These are phyloP conservation scores for Clonostachys rosea DNA, from an alignment of 2,329 filamentous ascomycete genomes.

Conservation along the genomic window DNA sequence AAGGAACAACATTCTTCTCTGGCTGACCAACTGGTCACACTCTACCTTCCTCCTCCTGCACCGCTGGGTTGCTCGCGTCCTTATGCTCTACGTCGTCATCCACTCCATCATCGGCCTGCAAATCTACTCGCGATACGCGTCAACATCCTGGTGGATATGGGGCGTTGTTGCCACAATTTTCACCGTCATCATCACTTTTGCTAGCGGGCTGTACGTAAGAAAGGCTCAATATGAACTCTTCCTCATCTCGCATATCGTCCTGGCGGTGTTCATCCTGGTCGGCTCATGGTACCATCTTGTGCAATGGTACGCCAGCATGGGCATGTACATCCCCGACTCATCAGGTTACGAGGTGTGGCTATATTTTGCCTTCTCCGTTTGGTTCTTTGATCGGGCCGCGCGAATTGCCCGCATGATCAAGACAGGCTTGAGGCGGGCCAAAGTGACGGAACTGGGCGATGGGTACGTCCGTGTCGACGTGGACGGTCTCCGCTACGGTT, in stretches of 20 bases:
- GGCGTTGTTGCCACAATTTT: slow-evolving; percentile 29
- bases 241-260: slow-evolving; percentile 28
- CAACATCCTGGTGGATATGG: slow-evolving; percentile 24
- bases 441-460: slow-evolving; percentile 24
- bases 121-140: slow-evolving; percentile 20
- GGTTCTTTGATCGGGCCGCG: slow-evolving; percentile 35
- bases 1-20: slow-evolving; percentile 42
- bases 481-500: slow-evolving; percentile 25
- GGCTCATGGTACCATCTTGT: slow-evolving; percentile 33
- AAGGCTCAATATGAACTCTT: slow-evolving; percentile 31
- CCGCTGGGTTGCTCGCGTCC: slow-evolving; percentile 39
- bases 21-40: slow-evolving; percentile 40
- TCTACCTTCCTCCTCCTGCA: slow-evolving; percentile 39
- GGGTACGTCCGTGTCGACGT: slow-evolving; percentile 34
- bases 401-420: slow-evolving; percentile 29
- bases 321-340: slow-evolving; percentile 8
- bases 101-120: slow-evolving; percentile 35
- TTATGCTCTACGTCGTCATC: slow-evolving; percentile 34
- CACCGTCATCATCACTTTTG: slow-evolving; percentile 14
- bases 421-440: slow-evolving; percentile 26
- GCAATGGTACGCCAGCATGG: neutral
- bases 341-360: slow-evolving; percentile 34
- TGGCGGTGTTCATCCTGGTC: slow-evolving; percentile 29
- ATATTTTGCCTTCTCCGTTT: slow-evolving; percentile 15
- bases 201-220: slow-evolving; percentile 22